A percentile compares a stretch with the other conserved stretches of the same genome.
phyloP scores from a whole-genome alignment of 2,329 filamentous ascomycete species.

The Chrysosporium keratinophilum region DNA sequence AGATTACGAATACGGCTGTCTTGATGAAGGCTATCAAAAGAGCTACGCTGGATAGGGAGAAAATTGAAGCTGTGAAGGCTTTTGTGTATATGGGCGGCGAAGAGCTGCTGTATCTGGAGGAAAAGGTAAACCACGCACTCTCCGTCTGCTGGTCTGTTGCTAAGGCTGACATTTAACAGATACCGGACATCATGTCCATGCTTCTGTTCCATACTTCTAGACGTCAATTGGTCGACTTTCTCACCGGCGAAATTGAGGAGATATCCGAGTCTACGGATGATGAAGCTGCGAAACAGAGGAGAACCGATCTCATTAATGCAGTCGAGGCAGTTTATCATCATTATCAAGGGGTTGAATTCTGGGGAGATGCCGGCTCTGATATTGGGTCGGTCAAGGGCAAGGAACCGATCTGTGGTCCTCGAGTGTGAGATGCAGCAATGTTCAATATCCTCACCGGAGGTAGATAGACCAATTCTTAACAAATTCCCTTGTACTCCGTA shows the following conservation, averaged over 20 bases:
- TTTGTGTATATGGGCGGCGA: constrained; percentile 69
- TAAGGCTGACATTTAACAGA: constrained; percentile 35
- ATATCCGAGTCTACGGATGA: constrained; percentile 34
- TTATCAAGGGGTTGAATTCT: constrained; percentile 71
- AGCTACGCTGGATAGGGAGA: constrained; percentile 79
- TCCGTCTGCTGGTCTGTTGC: not conserved
- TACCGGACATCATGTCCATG: constrained; percentile 74
- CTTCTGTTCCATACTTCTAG: constrained; percentile 87
- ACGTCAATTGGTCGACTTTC: constrained; percentile 59
- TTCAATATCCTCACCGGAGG: not conserved
- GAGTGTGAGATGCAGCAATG: not conserved
- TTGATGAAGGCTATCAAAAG: constrained; percentile 58
- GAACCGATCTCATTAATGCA: constrained; percentile 61
- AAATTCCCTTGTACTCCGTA: not conserved
- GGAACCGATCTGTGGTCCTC: not conserved
- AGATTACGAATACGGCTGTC: constrained; percentile 55
- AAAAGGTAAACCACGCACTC: constrained; percentile 37
- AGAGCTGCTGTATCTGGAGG: constrained; percentile 64
- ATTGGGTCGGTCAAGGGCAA: constrained; percentile 6
- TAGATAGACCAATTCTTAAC: not conserved
- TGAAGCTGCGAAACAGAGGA: constrained; percentile 41
- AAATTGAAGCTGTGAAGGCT: constrained; percentile 68
- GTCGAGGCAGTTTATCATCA: constrained; percentile 64
- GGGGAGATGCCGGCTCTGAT: constrained; percentile 53
- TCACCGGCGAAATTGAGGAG: constrained; percentile 55